A percentile compares a stretch with the other conserved stretches of the same genome.
phyloP scores from a whole-genome alignment of 192 early-diverging fungal species.

The Rhizophagus clarus region DNA sequence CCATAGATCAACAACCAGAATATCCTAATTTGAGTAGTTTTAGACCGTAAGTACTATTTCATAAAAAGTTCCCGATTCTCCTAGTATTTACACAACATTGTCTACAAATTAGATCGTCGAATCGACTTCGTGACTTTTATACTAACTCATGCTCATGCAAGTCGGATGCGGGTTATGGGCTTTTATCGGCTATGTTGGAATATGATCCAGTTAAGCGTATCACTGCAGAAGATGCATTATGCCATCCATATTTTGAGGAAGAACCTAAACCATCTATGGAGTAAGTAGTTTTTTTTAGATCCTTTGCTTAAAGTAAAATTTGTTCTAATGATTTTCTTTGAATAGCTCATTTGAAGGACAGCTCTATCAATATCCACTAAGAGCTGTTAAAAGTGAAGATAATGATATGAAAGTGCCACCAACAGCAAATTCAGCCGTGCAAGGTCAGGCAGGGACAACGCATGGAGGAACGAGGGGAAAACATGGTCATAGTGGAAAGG shows the following conservation, averaged over 20 bases:
- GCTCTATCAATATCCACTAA: constrained; percentile 50
- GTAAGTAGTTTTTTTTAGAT: constrained; percentile 40
- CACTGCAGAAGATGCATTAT: constrained; percentile 85
- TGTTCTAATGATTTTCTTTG: background rate
- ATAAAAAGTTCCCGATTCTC: no score
- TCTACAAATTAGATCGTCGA: background rate
- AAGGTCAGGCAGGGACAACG: background rate
- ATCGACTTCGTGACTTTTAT: constrained; percentile 37
- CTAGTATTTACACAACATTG: background rate
- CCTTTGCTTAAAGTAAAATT: background rate
- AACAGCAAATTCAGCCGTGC: background rate
- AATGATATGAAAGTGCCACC: constrained; percentile 50
- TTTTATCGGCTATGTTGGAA: constrained; percentile 73
- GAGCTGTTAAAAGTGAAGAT: constrained; percentile 58
- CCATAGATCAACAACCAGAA: constrained; percentile 72
- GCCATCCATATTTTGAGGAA: constrained; percentile 90
- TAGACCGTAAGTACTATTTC: constrained; percentile 45
- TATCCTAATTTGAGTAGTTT: constrained; percentile 63
- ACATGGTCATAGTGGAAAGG: constrained; percentile 16
- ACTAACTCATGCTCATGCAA: constrained; percentile 51
- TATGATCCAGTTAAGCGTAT: constrained; percentile 88
- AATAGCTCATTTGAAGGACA: constrained; percentile 50
- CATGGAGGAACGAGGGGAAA: background rate
- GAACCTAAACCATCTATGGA: constrained; percentile 60
- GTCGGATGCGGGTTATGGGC: constrained; percentile 76